Percentiles rank a stretch among this genome's conserved stretches.
Conservation (phyloP, 1,284 basidiomycete species). For the Moesziomyces aphidis region DNA sequence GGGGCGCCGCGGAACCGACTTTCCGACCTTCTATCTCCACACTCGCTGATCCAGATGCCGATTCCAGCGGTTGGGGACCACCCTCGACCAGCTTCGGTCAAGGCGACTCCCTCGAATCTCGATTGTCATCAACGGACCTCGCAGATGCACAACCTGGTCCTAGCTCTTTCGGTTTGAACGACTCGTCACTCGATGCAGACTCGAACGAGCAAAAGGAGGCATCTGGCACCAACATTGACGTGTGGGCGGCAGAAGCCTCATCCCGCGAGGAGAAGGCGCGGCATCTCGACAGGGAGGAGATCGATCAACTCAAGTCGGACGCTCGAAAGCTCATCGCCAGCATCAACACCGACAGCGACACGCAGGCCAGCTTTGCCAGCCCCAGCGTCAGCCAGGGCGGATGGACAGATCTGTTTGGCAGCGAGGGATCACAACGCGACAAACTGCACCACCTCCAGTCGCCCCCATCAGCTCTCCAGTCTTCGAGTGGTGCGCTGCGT, state of each 20-base stretch:
- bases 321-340: slow-evolving; percentile 34
- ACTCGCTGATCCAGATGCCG: neutral
- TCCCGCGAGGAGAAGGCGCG: slow-evolving; percentile 27
- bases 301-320: slow-evolving; percentile 37
- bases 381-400: slow-evolving; percentile 10
- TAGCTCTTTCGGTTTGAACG: neutral
- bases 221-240: slow-evolving; percentile 13
- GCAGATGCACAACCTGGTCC: neutral
- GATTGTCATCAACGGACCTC: slow-evolving; percentile 5
- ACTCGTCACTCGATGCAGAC: neutral
- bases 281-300: slow-evolving; percentile 32
- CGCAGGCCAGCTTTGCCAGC: slow-evolving; percentile 25
- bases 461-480: slow-evolving; percentile 22
- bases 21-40: slow-evolving; percentile 1
- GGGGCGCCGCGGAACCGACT: slow-evolving; percentile 3
- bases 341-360: slow-evolving; percentile 22
- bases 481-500: slow-evolving; percentile 22
- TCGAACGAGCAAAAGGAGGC: neutral
- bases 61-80: slow-evolving; percentile 12
- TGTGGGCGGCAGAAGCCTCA: slow-evolving; percentile 35
- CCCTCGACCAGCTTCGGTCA: neutral
- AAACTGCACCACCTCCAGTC: slow-evolving; percentile 25
- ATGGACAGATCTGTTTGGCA: slow-evolving; percentile 37
- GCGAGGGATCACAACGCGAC: slow-evolving; percentile 36
- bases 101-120: slow-evolving; percentile 1